Base-by-base conservation (phyloP, 768 basidiomycete species). In the Phylloporus sp. region DNA sequence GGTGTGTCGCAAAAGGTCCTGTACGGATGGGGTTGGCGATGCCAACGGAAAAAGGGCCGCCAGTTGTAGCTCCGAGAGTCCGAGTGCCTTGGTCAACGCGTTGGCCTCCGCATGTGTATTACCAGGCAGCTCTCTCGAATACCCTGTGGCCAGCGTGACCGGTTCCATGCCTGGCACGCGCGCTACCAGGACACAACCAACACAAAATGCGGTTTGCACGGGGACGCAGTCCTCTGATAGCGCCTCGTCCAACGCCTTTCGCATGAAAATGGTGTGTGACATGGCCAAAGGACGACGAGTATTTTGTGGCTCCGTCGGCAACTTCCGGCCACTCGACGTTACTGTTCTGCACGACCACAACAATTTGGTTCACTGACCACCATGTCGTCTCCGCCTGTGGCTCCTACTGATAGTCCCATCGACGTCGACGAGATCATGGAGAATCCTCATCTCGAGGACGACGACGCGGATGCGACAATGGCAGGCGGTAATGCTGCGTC, bases 71-170 rank as follows among this genome's bases (percentile, higher is more conserved):
- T 59, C 38, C 3, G 79, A 69, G 31, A 83, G 69, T n/a, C 52
- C 35, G 14, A 63, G 65, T 6, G 82, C 78, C 59, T 97, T 96
- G 33, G 77, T 62, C 43, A 99, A 70, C 2, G 94, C 93, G 63
- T 95, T 95, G 20, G 92, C 91, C 70, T 99, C 95, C 10, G 94
- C 95, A 64, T 99, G 95, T 4, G 95, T 97, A 62, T 98, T 98
- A 43, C 94, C 95, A 5, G 80, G 73, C 0, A 97, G 75, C 62
- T 97, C 93, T 59, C 96, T 77, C 21, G 94, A 97, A 69, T 84
- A 92, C 15, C 92, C 92, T 3, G 82, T 82, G 11, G 90, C 71
- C 28, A 98, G 66, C 36, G 87, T 68, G 44, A 81, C 68, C 4
- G 81, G 72, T 13, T 60, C 32, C 33, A 60, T 57, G 36, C 62